These are phyloP conservation scores for Zymoseptoria tritici DNA, from an alignment of 2,329 filamentous ascomycete genomes.

Conservation along the genomic window DNA sequence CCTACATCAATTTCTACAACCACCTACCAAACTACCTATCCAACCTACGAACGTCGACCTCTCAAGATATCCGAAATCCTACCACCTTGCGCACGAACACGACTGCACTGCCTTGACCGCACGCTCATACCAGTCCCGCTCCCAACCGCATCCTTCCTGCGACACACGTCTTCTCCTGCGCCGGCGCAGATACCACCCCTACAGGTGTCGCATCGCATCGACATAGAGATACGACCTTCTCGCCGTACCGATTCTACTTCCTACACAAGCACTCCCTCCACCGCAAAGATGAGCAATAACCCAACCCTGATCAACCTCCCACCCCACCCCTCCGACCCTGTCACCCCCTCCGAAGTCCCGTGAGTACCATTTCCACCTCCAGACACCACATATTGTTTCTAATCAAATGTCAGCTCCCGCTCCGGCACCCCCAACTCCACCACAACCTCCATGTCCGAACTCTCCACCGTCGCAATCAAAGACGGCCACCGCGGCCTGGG, in stretches of 20 bases:
- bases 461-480: constrained; percentile 93
- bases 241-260: background rate
- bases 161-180: background rate
- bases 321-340: constrained; percentile 70
- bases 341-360: constrained; percentile 86
- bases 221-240: background rate
- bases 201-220: background rate
- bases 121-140: background rate
- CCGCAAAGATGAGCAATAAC: constrained; percentile 25
- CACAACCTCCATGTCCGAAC: constrained; percentile 81
- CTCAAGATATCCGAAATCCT: background rate
- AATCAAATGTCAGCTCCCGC: constrained; percentile 17
- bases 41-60: background rate
- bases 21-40: background rate
- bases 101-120: background rate
- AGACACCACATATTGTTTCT: background rate
- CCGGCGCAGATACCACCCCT: background rate
- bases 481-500: constrained; percentile 84
- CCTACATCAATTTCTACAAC: background rate
- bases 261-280: background rate
- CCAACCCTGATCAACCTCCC: constrained; percentile 78
- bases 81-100: background rate
- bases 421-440: constrained; percentile 90
- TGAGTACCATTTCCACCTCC: constrained; percentile 35
- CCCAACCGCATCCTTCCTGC: background rate